Base-by-base conservation (phyloP, 78 protist species). In the Cavenderia fasciculata region DNA sequence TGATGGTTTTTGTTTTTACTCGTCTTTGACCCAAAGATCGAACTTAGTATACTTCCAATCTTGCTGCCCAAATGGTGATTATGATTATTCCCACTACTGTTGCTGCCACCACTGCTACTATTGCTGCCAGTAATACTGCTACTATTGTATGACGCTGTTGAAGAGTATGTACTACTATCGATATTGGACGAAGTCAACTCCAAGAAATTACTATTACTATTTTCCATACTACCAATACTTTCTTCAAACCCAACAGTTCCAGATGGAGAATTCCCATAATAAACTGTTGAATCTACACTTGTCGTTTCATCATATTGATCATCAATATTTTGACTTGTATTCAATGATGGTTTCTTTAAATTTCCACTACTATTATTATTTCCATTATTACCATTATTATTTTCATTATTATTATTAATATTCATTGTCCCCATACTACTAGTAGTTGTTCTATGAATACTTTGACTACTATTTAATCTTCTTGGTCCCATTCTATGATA, bases 391-490 rank as follows among this genome's bases (percentile, higher is more conserved):
- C 27, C 33, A 10, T 23, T 18, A 57, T 57, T 8, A 7, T 19
- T 57, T 57, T 10, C 34, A 21, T 10, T 57, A 10, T 29, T 57
- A 56, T 19, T 56, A 6, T 25, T 16, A 25, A 7, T 25, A 12
- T 6, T 16, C n/a, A 27, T 63, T 34, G n/a, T n/a, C n/a, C n/a
- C n/a, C n/a, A n/a, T n/a, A n/a, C n/a, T n/a, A n/a, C n/a, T n/a
- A n/a, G n/a, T n/a, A n/a, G n/a, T n/a, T n/a, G n/a, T n/a, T n/a
- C n/a, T n/a, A n/a, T n/a, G n/a, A n/a, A n/a, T n/a, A 54, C 34
- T 54, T 54, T 54, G 61, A 54, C 61, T 54, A 54, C 61, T 54
- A 54, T 54, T 54, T 6, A 54, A 12, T 54, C 61, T 54, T 12
- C 16, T 54, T n/a, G n/a, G n/a, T n/a, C n/a, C n/a, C n/a, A n/a